Evolutionary conservation across 148 eudicot genomes (phyloP).

Genomic region (Silene uniflora): DNA sequence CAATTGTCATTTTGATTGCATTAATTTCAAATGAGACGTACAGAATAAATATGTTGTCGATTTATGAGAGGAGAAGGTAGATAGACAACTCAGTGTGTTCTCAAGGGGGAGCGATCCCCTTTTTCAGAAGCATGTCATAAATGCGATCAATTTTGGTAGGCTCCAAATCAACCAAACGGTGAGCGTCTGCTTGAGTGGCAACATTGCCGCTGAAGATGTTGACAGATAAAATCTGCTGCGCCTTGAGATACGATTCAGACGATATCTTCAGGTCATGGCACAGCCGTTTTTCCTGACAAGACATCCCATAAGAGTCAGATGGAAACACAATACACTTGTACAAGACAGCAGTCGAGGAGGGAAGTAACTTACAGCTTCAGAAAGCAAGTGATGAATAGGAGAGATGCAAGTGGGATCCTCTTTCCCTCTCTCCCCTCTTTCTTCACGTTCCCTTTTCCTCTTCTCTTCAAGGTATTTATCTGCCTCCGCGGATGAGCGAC

Average conservation of each 20-base stretch:
- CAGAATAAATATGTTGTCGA: neutral
- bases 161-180: conserved; percentile 53
- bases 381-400: conserved; percentile 52
- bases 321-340: neutral
- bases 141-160: conserved; percentile 64
- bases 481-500: conserved; percentile 74
- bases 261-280: conserved; percentile 62
- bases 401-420: conserved; percentile 37
- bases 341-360: neutral
- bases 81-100: neutral
- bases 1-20: neutral
- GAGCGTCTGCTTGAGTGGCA: conserved; percentile 53
- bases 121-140: conserved; percentile 69
- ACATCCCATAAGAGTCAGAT: conserved; percentile 12
- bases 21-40: too few relatives aligned
- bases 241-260: conserved; percentile 63
- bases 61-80: neutral
- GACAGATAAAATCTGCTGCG: conserved; percentile 56
- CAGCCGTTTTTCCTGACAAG: conserved; percentile 61
- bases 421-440: conserved; percentile 41
- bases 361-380: conserved; percentile 59
- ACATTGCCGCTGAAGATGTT: conserved; percentile 54
- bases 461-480: conserved; percentile 64
- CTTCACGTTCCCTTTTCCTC: conserved; percentile 61
- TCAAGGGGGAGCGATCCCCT: conserved; percentile 63